Conservation (phyloP, 495 filamentous ascomycete genomes). For the Hyaloscypha finlandica region DNA sequence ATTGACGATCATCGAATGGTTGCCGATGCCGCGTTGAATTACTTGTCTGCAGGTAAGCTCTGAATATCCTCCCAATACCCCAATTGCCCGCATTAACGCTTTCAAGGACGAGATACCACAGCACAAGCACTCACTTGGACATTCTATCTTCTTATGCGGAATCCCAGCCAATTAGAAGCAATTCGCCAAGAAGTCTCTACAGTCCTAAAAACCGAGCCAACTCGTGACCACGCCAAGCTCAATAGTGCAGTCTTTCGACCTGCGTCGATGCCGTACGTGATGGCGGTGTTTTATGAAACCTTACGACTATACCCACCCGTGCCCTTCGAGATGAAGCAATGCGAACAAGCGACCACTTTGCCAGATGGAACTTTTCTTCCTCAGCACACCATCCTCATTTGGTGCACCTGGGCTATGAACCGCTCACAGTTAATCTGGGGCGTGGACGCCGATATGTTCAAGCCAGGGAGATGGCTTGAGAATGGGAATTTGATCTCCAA, state of each 20-base stretch:
- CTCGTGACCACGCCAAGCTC: constrained; percentile 12
- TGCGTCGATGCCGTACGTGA: constrained; percentile 49
- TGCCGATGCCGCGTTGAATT: constrained; percentile 62
- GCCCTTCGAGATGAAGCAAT: constrained; percentile 62
- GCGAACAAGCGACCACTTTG: constrained; percentile 47
- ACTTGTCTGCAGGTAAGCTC: constrained; percentile 51
- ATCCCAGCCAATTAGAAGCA: constrained; percentile 39
- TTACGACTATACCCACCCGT: constrained; percentile 60
- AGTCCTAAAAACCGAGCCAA: constrained; percentile 13
- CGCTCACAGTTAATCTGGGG: constrained; percentile 57
- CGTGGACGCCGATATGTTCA: constrained; percentile 51
- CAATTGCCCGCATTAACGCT: constrained; percentile 18
- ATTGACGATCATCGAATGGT: constrained; percentile 50
- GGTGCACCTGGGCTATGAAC: constrained; percentile 64
- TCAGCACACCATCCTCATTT: constrained; percentile 50
- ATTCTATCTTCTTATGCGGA: constrained; percentile 55
- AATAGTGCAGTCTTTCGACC: constrained; percentile 45
- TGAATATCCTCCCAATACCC: background rate
- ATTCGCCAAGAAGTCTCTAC: constrained; percentile 45
- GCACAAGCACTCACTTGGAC: constrained; percentile 63
- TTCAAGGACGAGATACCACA: constrained; percentile 55
- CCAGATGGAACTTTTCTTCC: constrained; percentile 61
- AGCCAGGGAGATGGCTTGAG: constrained; percentile 53
- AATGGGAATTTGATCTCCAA: constrained; percentile 43
- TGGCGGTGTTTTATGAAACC: constrained; percentile 58